Conservation (phyloP, 306 rosid species). For the Quercus cerris region DNA sequence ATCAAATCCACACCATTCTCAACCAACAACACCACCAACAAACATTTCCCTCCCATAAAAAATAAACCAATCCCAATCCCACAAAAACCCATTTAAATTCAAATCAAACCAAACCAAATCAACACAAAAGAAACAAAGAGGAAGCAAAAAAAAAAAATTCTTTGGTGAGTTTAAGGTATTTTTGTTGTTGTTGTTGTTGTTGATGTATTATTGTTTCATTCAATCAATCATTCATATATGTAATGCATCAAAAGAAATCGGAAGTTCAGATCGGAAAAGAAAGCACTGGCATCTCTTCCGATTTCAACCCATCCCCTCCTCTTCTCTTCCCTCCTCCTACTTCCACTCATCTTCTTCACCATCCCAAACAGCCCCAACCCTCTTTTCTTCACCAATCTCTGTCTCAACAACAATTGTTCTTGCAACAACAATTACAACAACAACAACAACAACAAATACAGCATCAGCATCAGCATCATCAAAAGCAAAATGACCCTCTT, state of each 20-base stretch:
- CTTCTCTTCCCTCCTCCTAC: constrained; percentile 37
- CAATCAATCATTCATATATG: constrained; percentile 23
- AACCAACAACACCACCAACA: not conserved
- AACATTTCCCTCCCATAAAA: not conserved
- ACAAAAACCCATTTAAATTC: not conserved
- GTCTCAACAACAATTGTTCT: constrained; percentile 18
- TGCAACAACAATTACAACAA: constrained; percentile 1
- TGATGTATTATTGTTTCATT: no score
- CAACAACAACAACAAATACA: constrained; percentile 22
- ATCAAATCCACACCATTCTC: no score
- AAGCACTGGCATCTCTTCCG: constrained; percentile 99
- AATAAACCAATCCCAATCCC: not conserved
- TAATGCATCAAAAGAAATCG: constrained; percentile 99
- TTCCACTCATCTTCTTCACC: constrained; percentile 15
- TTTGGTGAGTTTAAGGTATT: not conserved
- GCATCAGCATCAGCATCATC: no score
- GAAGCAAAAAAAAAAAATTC: not conserved
- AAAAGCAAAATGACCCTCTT: constrained; percentile 7
- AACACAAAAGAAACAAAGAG: not conserved
- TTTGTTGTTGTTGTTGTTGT: no score
- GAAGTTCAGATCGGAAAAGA: constrained; percentile 99
- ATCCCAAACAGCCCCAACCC: constrained; percentile 26
- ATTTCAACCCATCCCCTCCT: constrained; percentile 82
- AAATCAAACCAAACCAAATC: not conserved
- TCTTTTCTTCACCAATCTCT: constrained; percentile 4